A percentile compares a stretch with the other conserved stretches of the same genome.
phyloP scores from a whole-genome alignment of 768 basidiomycete species.

The Zangia roseola region DNA sequence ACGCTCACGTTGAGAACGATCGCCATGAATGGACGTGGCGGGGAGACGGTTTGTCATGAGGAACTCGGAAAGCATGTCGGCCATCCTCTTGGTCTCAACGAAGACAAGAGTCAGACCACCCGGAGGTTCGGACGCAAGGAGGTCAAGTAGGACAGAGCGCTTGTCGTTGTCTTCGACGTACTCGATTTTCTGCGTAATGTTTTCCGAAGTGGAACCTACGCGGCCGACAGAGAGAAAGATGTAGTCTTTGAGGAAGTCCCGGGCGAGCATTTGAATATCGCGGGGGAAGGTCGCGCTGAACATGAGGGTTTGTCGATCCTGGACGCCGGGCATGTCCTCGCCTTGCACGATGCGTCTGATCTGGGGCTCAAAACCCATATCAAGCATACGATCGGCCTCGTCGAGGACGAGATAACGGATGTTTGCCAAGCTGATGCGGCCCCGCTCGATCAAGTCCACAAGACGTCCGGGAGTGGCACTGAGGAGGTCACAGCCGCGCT shows the following conservation, averaged over 20 bases:
- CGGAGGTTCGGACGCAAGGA: conserved; percentile 71
- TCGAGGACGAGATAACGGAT: conserved; percentile 98
- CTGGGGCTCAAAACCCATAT: conserved; percentile 99
- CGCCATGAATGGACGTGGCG: conserved; percentile 97
- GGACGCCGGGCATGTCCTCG: conserved; percentile 95
- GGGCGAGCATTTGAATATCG: conserved; percentile 95
- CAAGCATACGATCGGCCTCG: conserved; percentile 99
- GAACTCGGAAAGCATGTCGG: conserved; percentile 97
- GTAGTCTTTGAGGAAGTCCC: conserved; percentile 97
- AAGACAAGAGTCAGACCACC: conserved; percentile 91
- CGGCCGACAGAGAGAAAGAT: conserved; percentile 98
- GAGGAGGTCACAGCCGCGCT: conserved; percentile 95
- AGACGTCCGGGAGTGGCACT: conserved; percentile 97
- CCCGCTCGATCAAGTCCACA: conserved; percentile 97
- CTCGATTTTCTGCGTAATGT: conserved; percentile 98
- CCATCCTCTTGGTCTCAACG: conserved; percentile 99
- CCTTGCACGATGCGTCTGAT: conserved; percentile 97
- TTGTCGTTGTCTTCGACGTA: conserved; percentile 98
- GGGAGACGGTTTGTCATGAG: conserved; percentile 77
- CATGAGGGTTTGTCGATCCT: conserved; percentile 97
- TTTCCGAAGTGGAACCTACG: conserved; percentile 98
- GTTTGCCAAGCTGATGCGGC: conserved; percentile 93
- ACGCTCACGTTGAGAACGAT: conserved; percentile 96
- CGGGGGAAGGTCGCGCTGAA: conserved; percentile 99
- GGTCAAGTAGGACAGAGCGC: conserved; percentile 92